These are phyloP conservation scores for Salvia miltiorrhiza DNA, from an alignment of 257 asterid genomes.

Conservation along the genomic window DNA sequence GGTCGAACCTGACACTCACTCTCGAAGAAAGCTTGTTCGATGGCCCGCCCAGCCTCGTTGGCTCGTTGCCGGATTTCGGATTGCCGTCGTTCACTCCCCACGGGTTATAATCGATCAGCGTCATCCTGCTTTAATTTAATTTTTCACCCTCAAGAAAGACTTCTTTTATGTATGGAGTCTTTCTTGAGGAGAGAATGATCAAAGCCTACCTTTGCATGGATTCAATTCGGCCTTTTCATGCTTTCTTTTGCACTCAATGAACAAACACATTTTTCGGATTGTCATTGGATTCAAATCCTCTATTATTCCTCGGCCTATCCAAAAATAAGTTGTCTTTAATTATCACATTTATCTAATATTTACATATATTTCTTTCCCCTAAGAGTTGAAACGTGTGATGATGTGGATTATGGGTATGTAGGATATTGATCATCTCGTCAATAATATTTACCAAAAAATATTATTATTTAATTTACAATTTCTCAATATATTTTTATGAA, in stretches of 20 bases:
- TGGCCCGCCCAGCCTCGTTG: slow-evolving; percentile 28
- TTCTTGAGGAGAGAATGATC: slow-evolving; percentile 15
- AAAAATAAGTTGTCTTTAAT: neutral
- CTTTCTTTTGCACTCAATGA: neutral
- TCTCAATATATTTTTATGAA: no score
- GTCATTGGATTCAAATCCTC: neutral
- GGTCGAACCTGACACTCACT: slow-evolving; percentile 28
- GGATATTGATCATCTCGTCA: no score
- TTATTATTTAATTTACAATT: no score
- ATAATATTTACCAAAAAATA: no score
- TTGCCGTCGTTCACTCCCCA: neutral
- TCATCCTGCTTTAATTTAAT: neutral
- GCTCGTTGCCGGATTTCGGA: neutral
- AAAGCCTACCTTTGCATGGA: neutral
- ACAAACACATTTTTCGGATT: neutral
- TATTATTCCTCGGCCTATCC: neutral
- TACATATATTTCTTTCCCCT: no score
- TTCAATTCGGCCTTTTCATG: neutral
- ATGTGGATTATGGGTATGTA: no score
- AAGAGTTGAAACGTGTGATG: no score
- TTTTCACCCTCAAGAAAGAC: slow-evolving; percentile 24
- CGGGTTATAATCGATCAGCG: slow-evolving; percentile 23
- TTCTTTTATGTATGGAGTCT: neutral
- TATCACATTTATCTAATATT: no score
- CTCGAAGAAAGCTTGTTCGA: slow-evolving; percentile 29